Conservation (phyloP, 345 rosid species). For the rapeseed (Brassica napus) region Da-Ae NC_063447.1:11448001-11448500, state of each 20-base stretch:
- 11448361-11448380: not conserved
- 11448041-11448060: not conserved
- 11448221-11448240: slow-evolving; percentile 1
- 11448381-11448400: not conserved
- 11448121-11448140: slow-evolving; percentile 13
- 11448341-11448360: not conserved
- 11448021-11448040: not conserved
- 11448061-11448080: not conserved
- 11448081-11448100: not conserved
- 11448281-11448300: not conserved
- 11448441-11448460: not conserved
- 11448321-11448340: not conserved
- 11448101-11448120: slow-evolving; percentile 18
- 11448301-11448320: not conserved
- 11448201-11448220: slow-evolving; percentile 13
- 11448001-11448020: not conserved
- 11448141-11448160: slow-evolving; percentile 16
- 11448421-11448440: not conserved
- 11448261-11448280: slow-evolving; percentile 4
- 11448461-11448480: not conserved
- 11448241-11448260: slow-evolving; percentile 1
- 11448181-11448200: not conserved
- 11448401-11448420: not conserved
- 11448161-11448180: slow-evolving; percentile 16
- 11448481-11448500: not conserved